Percentiles rank a stretch among this genome's conserved stretches.
Conservation (phyloP, 768 basidiomycete species). For the Tricholoma sp. region DNA sequence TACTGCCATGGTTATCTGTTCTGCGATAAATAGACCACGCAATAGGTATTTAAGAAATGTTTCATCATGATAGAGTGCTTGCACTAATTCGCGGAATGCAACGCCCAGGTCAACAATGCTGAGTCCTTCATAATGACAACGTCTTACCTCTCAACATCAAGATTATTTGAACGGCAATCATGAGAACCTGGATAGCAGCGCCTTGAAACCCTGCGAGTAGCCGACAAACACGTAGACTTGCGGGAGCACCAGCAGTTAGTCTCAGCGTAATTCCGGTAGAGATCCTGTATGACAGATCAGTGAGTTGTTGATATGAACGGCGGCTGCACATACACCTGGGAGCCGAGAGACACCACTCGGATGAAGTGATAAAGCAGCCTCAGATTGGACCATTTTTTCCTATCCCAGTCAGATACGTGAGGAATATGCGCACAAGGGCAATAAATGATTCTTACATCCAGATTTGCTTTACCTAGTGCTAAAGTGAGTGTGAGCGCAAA, state of each 20-base stretch:
- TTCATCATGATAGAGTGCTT: slow-evolving; percentile 15
- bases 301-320: no score
- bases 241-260: slow-evolving; percentile 4
- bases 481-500: background rate
- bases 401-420: background rate
- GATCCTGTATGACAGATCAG: slow-evolving; percentile 3
- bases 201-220: slow-evolving; percentile 15
- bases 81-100: slow-evolving; percentile 7
- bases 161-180: slow-evolving; percentile 17
- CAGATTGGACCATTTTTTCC: slow-evolving; percentile 17
- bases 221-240: slow-evolving; percentile 4
- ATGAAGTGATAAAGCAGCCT: slow-evolving; percentile 17
- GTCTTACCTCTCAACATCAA: slow-evolving; percentile 18
- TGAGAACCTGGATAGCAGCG: slow-evolving; percentile 13
- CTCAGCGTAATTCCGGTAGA: slow-evolving; percentile 10
- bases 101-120: background rate
- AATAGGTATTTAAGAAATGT: slow-evolving; percentile 10
- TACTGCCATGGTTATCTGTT: slow-evolving; percentile 11
- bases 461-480: slow-evolving; percentile 14
- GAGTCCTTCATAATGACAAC: background rate
- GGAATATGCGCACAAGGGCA: background rate
- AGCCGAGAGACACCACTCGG: slow-evolving; percentile 11
- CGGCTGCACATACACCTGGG: slow-evolving; percentile 12
- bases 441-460: slow-evolving; percentile 14
- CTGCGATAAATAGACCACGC: slow-evolving; percentile 7